These are phyloP conservation scores for Pelargonium myrrhifolium DNA, from an alignment of 441 rosid genomes.

Conservation along the genomic window DNA sequence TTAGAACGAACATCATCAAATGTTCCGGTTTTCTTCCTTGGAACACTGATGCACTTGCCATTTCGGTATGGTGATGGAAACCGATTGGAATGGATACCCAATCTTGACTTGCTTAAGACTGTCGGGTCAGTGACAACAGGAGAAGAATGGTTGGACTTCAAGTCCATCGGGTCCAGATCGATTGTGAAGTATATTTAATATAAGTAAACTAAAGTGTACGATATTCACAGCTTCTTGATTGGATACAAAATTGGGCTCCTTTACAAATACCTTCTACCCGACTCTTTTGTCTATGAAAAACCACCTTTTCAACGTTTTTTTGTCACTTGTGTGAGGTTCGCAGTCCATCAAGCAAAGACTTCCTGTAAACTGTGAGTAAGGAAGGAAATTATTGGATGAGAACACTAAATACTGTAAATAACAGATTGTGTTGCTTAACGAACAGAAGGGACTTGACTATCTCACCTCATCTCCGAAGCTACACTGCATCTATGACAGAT, in stretches of 20 bases:
- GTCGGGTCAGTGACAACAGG: constrained; percentile 56
- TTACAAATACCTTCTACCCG: constrained; percentile 33
- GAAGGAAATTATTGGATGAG: background rate
- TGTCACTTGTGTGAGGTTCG: constrained; percentile 55
- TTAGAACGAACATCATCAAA: constrained; percentile 77
- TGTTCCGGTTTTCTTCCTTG: constrained; percentile 58
- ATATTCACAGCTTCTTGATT: constrained; percentile 17
- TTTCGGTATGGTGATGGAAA: constrained; percentile 41
- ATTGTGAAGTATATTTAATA: constrained; percentile 8
- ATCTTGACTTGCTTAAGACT: constrained; percentile 46
- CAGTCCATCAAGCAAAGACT: constrained; percentile 62
- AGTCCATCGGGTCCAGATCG: constrained; percentile 42
- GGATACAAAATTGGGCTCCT: constrained; percentile 16
- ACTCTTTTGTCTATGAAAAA: constrained; percentile 82
- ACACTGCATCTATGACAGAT: constrained; percentile 36
- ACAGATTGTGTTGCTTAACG: background rate
- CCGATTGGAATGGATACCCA: constrained; percentile 41
- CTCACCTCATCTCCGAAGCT: constrained; percentile 57
- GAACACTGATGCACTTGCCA: constrained; percentile 36
- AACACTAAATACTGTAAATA: background rate
- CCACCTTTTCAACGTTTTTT: constrained; percentile 88
- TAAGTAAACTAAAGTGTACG: background rate
- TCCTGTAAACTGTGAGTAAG: constrained; percentile 40
- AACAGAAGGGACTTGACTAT: background rate
- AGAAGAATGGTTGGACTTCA: constrained; percentile 53